A percentile compares a stretch with the other conserved stretches of the same genome.
phyloP scores from a whole-genome alignment of 768 basidiomycete species.

The Russula sp. region DNA sequence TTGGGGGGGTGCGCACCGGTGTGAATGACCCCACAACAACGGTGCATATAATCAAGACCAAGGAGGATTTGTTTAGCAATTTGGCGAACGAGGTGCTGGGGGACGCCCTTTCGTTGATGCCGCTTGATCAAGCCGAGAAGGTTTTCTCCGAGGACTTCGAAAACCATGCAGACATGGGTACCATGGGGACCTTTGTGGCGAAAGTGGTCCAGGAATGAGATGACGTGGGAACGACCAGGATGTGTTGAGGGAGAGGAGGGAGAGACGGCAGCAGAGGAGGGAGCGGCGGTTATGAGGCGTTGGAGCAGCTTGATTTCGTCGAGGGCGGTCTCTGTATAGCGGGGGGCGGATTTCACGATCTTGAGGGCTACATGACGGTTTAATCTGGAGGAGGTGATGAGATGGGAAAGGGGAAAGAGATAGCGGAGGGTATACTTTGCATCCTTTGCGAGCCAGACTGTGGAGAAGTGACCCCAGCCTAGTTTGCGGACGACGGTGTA shows the following conservation, averaged over 20 bases:
- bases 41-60: slow-evolving; percentile 97
- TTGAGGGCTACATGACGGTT: slow-evolving; percentile 98
- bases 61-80: slow-evolving; percentile 96
- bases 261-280: slow-evolving; percentile 51
- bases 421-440: slow-evolving; percentile 56
- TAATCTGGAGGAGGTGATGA: slow-evolving; percentile 51
- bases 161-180: slow-evolving; percentile 98
- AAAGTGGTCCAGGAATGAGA: slow-evolving; percentile 97
- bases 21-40: slow-evolving; percentile 95
- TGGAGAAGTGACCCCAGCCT: slow-evolving; percentile 94
- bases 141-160: slow-evolving; percentile 97
- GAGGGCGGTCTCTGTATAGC: slow-evolving; percentile 97
- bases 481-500: slow-evolving; percentile 93
- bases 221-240: slow-evolving; percentile 89
- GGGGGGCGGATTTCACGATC: slow-evolving; percentile 94
- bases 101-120: slow-evolving; percentile 97
- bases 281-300: slow-evolving; percentile 82
- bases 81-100: slow-evolving; percentile 88
- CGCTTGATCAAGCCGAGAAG: slow-evolving; percentile 94
- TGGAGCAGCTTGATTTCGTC: slow-evolving; percentile 99
- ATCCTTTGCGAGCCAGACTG: slow-evolving; percentile 88
- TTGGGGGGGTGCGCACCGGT: slow-evolving; percentile 53
- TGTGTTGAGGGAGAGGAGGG: slow-evolving; percentile 65
- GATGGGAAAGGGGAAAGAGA: slow-evolving; percentile 8
- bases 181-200: slow-evolving; percentile 96